Evolutionary conservation across 441 rosid genomes (phyloP).

Genomic region (Melastoma candidum): DNA sequence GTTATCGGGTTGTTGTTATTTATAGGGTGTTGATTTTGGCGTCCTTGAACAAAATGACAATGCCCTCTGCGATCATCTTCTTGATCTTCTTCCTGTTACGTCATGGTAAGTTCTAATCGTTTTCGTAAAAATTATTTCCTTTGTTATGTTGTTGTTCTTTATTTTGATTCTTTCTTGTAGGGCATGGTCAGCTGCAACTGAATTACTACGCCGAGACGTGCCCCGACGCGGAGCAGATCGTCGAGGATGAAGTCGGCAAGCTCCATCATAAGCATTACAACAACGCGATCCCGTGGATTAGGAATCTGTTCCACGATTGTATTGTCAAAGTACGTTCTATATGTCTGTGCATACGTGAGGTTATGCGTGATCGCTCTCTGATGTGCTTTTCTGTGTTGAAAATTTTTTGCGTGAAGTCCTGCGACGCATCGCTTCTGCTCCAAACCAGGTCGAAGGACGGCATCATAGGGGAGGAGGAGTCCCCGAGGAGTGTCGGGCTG

Average conservation of each 20-base stretch:
- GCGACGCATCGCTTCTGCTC: constrained; percentile 64
- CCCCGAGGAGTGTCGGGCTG: constrained; percentile 73
- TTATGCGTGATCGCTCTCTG: background rate
- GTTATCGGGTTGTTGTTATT: too few species aligned
- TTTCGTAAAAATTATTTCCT: too few species aligned
- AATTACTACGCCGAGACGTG: constrained; percentile 56
- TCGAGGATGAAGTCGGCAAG: constrained; percentile 47
- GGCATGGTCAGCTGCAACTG: constrained; percentile 45
- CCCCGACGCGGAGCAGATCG: constrained; percentile 69
- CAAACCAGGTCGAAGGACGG: constrained; percentile 29
- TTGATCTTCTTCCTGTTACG: too few species aligned
- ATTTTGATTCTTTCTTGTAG: constrained; percentile 23
- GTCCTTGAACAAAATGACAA: too few species aligned
- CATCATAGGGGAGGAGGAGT: constrained; percentile 51
- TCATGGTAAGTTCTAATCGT: too few species aligned
- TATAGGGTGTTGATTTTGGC: too few species aligned
- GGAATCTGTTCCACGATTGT: constrained; percentile 92
- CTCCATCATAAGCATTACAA: constrained; percentile 70
- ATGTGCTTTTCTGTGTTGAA: too few species aligned
- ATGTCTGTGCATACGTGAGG: background rate
- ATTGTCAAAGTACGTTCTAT: constrained; percentile 34
- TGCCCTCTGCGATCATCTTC: too few species aligned
- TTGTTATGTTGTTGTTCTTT: constrained; percentile 15
- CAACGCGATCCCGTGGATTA: constrained; percentile 83
- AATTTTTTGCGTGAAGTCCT: constrained; percentile 29